Conservation (phyloP, 2,329 filamentous ascomycete species). For the Ophiostoma pallidulum region DNA sequence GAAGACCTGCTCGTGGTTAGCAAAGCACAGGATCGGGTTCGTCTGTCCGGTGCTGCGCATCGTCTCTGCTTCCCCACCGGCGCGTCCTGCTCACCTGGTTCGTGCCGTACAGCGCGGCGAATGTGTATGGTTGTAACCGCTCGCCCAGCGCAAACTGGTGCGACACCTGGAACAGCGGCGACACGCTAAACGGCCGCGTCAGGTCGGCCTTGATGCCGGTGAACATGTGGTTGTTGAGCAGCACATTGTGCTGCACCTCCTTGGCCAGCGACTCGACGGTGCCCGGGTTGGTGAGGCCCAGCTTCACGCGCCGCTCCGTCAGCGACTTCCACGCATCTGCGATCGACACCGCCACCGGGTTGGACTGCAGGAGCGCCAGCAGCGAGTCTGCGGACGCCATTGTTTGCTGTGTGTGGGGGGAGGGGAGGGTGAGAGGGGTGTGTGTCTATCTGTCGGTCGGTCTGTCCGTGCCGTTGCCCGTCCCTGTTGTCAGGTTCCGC, state of each 20-base stretch:
- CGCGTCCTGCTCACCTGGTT: slow-evolving; percentile 56
- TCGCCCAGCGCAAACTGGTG: slow-evolving; percentile 96
- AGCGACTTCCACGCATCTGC: slow-evolving; percentile 74
- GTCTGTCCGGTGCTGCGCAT: neutral
- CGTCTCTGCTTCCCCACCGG: neutral
- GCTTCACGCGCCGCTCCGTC: slow-evolving; percentile 73
- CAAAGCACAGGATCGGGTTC: neutral
- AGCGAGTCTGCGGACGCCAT: slow-evolving; percentile 44
- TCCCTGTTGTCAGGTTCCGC: no score
- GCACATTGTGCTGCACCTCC: slow-evolving; percentile 93
- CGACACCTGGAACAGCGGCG: slow-evolving; percentile 91
- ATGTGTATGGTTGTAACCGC: slow-evolving; percentile 86
- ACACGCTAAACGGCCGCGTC: slow-evolving; percentile 91
- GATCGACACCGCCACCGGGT: slow-evolving; percentile 59
- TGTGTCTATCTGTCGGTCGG: neutral
- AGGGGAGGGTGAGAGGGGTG: no score
- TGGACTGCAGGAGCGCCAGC: slow-evolving; percentile 61
- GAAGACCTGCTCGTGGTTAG: slow-evolving; percentile 56
- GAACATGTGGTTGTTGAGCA: slow-evolving; percentile 95
- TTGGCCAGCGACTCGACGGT: slow-evolving; percentile 75
- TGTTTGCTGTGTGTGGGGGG: slow-evolving; percentile 3
- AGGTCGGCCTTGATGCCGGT: slow-evolving; percentile 90
- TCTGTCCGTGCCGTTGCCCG: no score
- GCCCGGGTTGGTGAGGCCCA: slow-evolving; percentile 86
- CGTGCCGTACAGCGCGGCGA: slow-evolving; percentile 87